These are phyloP conservation scores for Apiotrichum gamsii DNA, from an alignment of 1,284 basidiomycete genomes.

Conservation along the genomic window DNA sequence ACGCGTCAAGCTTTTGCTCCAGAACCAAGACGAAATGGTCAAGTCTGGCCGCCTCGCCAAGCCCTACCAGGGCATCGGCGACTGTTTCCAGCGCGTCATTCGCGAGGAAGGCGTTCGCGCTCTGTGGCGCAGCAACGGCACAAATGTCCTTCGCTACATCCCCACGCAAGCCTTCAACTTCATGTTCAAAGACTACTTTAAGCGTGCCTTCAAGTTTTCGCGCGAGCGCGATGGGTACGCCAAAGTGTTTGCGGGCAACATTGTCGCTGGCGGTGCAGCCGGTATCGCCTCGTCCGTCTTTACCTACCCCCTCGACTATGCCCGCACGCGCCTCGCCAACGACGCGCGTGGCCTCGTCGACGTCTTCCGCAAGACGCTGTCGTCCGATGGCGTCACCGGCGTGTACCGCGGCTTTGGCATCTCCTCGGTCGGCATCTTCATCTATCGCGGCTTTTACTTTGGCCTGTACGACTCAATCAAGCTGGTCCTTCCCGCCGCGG, in stretches of 20 bases:
- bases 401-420: constrained; percentile 61
- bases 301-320: constrained; percentile 95
- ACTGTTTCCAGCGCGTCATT: constrained; percentile 46
- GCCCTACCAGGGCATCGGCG: constrained; percentile 43
- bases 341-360: constrained; percentile 92
- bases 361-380: constrained; percentile 65
- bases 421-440: constrained; percentile 58
- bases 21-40: constrained; percentile 69
- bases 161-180: constrained; percentile 51
- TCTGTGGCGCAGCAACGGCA: constrained; percentile 53
- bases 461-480: constrained; percentile 54
- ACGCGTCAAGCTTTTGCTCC: constrained; percentile 33
- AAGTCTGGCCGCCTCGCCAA: constrained; percentile 1
- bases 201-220: constrained; percentile 54
- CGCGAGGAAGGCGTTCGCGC: constrained; percentile 51
- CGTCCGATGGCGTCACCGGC: constrained; percentile 53
- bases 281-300: constrained; percentile 92
- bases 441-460: constrained; percentile 58
- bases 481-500: constrained; percentile 55
- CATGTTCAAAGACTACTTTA: constrained; percentile 50
- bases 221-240: constrained; percentile 46
- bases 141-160: constrained; percentile 56
- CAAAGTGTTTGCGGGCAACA: constrained; percentile 55
- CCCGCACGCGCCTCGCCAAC: constrained; percentile 95
- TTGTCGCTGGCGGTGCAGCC: constrained; percentile 92